Evolutionary conservation across 306 rosid genomes (phyloP).

Genomic region (Neltuma alba): DNA sequence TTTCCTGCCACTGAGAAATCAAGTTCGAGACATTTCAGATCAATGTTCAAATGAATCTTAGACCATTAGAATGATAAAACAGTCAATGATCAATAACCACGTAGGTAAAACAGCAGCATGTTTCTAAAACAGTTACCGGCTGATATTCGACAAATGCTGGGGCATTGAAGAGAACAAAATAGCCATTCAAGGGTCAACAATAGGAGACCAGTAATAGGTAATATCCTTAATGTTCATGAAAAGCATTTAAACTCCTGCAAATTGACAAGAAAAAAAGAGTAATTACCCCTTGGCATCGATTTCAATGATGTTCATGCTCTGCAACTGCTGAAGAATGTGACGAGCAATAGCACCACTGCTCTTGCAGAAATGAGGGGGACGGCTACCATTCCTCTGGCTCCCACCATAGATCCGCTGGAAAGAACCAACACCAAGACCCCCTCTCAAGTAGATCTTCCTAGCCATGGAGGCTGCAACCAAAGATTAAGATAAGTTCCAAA

Average conservation of each 20-base stretch:
- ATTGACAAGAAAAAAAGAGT: neutral
- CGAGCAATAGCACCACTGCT: conserved; percentile 77
- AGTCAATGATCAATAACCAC: neutral
- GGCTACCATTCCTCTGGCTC: conserved; percentile 74
- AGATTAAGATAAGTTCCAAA: neutral
- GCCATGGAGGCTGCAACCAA: conserved; percentile 67
- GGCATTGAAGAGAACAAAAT: neutral
- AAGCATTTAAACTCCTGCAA: neutral
- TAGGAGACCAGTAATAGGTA: no score
- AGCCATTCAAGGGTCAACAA: neutral
- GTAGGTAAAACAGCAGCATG: neutral
- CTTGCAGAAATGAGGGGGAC: conserved; percentile 75
- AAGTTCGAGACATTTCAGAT: neutral
- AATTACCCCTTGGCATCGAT: conserved; percentile 61
- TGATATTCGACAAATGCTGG: neutral
- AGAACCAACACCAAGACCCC: conserved; percentile 79
- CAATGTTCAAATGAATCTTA: neutral
- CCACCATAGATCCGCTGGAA: conserved; percentile 76
- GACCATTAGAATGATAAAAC: neutral
- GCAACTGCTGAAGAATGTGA: conserved; percentile 68
- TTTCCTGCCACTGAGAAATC: conserved; percentile 40
- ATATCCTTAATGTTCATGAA: neutral
- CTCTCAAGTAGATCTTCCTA: conserved; percentile 74
- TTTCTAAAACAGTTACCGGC: neutral
- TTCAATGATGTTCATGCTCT: conserved; percentile 56